phyloP scores from a whole-genome alignment of 768 basidiomycete species.

The Lactarius indigo region DNA sequence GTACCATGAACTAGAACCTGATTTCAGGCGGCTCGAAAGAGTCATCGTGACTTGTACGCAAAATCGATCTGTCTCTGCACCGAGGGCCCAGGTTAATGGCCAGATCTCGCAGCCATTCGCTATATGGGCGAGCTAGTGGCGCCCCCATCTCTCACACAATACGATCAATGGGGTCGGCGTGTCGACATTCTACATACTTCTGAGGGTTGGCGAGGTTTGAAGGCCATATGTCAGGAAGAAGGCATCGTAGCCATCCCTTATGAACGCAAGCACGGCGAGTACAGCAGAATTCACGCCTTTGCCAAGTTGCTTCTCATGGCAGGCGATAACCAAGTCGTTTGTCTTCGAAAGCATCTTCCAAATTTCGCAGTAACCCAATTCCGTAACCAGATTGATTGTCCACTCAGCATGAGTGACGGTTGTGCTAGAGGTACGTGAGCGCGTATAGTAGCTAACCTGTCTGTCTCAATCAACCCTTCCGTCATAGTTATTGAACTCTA shows the following conservation, averaged over 20 bases:
- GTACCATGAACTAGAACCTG: conserved; percentile 49
- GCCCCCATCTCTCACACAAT: conserved; percentile 59
- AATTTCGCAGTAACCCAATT: not conserved
- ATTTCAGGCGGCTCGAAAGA: conserved; percentile 55
- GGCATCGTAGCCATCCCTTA: conserved; percentile 67
- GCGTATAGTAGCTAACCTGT: no score
- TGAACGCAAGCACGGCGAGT: conserved; percentile 56
- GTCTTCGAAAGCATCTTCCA: conserved; percentile 22
- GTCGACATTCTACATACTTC: conserved; percentile 66
- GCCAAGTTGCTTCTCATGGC: conserved; percentile 59
- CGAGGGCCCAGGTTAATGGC: not conserved
- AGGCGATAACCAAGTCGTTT: conserved; percentile 61
- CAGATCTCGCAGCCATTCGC: conserved; percentile 46
- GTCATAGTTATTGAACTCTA: conserved; percentile 56
- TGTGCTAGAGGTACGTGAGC: conserved; percentile 49
- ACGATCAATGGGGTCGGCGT: conserved; percentile 68
- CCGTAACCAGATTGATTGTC: conserved; percentile 57
- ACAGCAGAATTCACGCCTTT: conserved; percentile 63
- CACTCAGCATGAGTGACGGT: conserved; percentile 78
- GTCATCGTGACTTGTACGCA: conserved; percentile 51
- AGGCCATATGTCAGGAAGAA: conserved; percentile 56
- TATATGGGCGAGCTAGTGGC: conserved; percentile 40
- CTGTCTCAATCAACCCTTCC: not conserved
- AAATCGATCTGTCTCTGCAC: not conserved
- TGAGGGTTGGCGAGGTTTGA: conserved; percentile 70